Evolutionary conservation across 2,329 filamentous ascomycete species (phyloP), one percentile per base, ranked within the genome.

Genomic region (Epichloe elymi): DNA sequence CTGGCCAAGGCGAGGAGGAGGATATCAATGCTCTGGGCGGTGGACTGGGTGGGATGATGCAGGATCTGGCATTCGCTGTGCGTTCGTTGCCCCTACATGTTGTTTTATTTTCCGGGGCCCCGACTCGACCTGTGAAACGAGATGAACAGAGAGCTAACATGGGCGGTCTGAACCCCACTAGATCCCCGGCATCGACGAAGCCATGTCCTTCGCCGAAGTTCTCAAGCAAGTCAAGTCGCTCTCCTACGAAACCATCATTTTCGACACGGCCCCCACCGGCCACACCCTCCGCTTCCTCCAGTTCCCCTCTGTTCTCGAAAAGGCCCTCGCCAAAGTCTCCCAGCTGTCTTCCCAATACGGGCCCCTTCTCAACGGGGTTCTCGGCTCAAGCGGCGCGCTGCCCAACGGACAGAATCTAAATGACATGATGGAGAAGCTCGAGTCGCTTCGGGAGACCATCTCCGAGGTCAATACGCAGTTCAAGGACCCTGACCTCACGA

Each of bases 181-280:
- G 88, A 98, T 98, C 56, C 93, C 93, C 17, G 93, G 93, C 71
- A 95, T 98, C 56, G 93, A 98, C 67, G 93, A 98, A 71, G 93
- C 93, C 68, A 98, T 98, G 93, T 96, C 90, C 52, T 98, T 98
- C 65, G 93, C 93, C 67, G 93, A 98, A 74, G 93, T 98, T 57
- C 79, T 98, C 63, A 98, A 98, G 72, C 93, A 98, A 71, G 93
- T 98, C 73, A 97, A 97, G 73, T 95, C 88, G 40, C 86, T 97
- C 65, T 95, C 89, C 47, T 98, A 98, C 79, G 93, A 97, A 69
- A 88, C 91, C 63, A 97, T 98, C 72, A 88, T 98, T 69, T 98
- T 98, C 79, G 93, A 98, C 70, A 98, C 93, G 36, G 93, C 93
- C 3, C 93, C 93, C 15, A 98, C 93, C 15, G 93, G 93, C 59